phyloP scores from a whole-genome alignment of 768 basidiomycete genomes.

The Tubosaeta sp. region DNA sequence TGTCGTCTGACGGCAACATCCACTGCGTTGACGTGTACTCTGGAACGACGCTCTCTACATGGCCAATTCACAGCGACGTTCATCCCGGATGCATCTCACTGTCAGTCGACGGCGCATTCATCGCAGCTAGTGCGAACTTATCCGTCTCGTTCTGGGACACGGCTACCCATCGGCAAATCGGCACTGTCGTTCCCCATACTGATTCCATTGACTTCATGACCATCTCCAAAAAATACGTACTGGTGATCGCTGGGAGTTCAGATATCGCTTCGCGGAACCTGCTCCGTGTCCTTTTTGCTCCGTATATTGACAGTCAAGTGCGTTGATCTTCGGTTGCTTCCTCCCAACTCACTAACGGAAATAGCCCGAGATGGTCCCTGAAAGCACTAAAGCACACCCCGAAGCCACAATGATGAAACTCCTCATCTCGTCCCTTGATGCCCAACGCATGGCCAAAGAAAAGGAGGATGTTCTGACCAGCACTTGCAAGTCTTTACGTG shows the following conservation, averaged over 20 bases:
- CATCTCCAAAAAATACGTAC: background rate
- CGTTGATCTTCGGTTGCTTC: no score
- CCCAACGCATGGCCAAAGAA: background rate
- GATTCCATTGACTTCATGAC: background rate
- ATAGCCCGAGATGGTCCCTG: no score
- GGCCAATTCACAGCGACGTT: background rate
- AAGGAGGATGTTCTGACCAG: background rate
- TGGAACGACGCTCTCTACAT: background rate
- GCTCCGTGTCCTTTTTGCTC: background rate
- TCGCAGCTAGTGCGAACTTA: background rate
- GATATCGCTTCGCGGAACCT: background rate
- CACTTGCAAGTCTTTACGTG: background rate
- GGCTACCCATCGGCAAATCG: background rate
- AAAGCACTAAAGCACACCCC: no score
- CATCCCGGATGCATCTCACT: background rate
- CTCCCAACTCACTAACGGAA: no score
- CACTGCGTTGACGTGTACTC: background rate
- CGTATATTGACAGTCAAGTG: background rate
- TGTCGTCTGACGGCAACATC: background rate
- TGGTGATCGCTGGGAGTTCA: background rate
- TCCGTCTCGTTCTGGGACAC: background rate
- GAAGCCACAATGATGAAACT: no score
- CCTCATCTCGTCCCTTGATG: no score
- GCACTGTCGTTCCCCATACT: background rate
- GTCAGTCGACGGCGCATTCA: background rate